Evolutionary conservation across 129 eudicot genomes (phyloP), one percentile per base, ranked within the genome.

Genomic region (Flaveria brownii): DNA sequence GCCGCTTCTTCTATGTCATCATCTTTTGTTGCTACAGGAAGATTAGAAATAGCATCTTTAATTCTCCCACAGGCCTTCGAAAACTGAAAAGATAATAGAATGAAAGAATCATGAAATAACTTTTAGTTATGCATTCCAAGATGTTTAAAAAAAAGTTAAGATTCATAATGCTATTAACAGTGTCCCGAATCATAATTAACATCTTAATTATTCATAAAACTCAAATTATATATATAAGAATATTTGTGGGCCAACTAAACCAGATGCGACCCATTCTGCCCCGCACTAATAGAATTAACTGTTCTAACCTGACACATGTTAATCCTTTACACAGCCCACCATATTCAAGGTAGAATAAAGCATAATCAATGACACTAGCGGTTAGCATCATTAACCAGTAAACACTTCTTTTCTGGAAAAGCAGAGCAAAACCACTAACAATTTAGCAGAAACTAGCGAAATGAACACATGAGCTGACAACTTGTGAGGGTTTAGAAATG

Each of bases 1-100:
- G 83, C 92, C 71, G 97, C 96, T 83, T 94, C 99, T 84, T 94
- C 96, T 14, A 80, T 72, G 80, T 94, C 99, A 45, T 94, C 97
- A n/a, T 89, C 89, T 18, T 81, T 69, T 28, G 93, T 87, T 73
- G 97, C 99, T 72, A 86, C 70, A 5, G 99, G 99, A 82, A 94
- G 96, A 78, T 77, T 81, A 61, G 84, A 84, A 70, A 94, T 88
- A 46, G 88, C 77, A 65, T 91, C 97, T 75, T 94, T 94, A 60
- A 94, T 84, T 68, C 87, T 90, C 62, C 93, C 92, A 68, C 93
- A 86, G 64, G 93, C 94, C 88, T 89, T 91, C 26, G 99, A 94
- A 77, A 94, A 94, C 99, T 94, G 75, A 36, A 76, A 20, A 62
- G 71, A 30, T 28, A 15, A 30, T 17, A 5, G 75, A 25, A 80